phyloP scores from a whole-genome alignment of 2,329 filamentous ascomycete genomes.

The Colletotrichum tanaceti region DNA sequence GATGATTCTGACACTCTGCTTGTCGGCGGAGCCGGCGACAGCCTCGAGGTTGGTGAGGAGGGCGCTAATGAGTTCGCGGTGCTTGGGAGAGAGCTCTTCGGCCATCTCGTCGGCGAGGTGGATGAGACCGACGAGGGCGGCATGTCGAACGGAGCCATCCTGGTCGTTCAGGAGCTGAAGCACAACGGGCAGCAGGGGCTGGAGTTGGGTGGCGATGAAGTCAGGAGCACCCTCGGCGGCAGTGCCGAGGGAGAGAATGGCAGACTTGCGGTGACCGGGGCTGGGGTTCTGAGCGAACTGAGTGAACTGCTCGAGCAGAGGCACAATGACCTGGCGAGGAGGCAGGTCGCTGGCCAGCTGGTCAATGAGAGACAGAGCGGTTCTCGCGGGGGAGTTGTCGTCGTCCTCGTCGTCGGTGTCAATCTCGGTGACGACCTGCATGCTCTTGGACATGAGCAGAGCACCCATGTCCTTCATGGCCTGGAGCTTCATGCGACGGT shows the following conservation, averaged over 20 bases:
- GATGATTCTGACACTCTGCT: constrained; percentile 86
- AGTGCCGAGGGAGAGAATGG: constrained; percentile 91
- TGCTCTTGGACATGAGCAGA: constrained; percentile 85
- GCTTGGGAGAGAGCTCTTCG: constrained; percentile 88
- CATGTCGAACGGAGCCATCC: constrained; percentile 86
- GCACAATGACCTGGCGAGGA: constrained; percentile 93
- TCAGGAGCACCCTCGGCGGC: constrained; percentile 97
- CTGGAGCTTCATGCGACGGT: constrained; percentile 96
- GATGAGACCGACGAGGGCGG: constrained; percentile 87
- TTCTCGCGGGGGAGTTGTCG: constrained; percentile 85
- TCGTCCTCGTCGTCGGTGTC: constrained; percentile 79
- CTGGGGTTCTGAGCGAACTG: constrained; percentile 81
- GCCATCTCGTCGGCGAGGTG: constrained; percentile 93
- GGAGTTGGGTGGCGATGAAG: constrained; percentile 94
- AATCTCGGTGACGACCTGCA: constrained; percentile 91
- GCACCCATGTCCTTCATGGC: constrained; percentile 85
- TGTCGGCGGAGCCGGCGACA: constrained; percentile 75
- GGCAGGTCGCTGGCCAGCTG: constrained; percentile 89
- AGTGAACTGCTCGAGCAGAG: constrained; percentile 86
- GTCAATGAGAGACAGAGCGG: constrained; percentile 88
- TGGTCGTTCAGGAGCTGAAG: constrained; percentile 85
- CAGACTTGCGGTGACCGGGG: constrained; percentile 85
- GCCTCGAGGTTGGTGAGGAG: constrained; percentile 90
- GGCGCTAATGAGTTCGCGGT: constrained; percentile 84
- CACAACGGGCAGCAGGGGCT: constrained; percentile 85